Evolutionary conservation across 2,329 filamentous ascomycete genomes (phyloP).

Genomic region (Cladosporium sp.): DNA sequence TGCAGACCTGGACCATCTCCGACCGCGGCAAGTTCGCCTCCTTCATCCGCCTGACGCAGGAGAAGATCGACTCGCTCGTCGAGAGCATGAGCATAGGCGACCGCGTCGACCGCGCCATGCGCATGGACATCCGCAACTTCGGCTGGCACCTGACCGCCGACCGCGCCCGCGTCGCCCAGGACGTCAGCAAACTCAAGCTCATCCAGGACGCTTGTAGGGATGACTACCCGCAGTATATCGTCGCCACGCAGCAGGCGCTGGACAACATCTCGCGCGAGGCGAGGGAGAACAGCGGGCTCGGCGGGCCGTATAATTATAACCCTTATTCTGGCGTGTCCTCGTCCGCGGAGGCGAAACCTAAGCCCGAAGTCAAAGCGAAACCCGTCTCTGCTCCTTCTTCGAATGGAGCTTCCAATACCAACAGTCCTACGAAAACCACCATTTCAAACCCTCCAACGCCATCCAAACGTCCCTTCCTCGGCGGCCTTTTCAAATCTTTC

Average conservation of each 20-base stretch:
- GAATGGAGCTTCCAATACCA: not conserved
- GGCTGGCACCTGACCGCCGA: conserved; percentile 44
- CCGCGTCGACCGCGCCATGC: conserved; percentile 40
- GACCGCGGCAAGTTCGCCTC: conserved; percentile 38
- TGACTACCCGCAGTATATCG: conserved; percentile 43
- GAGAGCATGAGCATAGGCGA: conserved; percentile 40
- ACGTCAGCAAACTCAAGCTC: conserved; percentile 41
- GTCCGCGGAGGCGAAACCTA: not conserved
- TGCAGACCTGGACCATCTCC: conserved; percentile 39
- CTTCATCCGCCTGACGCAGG: conserved; percentile 38
- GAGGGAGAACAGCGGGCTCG: conserved; percentile 18
- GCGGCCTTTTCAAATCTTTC: conserved; percentile 25
- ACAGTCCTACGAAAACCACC: not conserved
- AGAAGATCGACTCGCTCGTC: conserved; percentile 43
- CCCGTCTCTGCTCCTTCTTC: not conserved
- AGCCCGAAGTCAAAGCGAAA: too few species aligned
- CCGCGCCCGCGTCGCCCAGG: conserved; percentile 26
- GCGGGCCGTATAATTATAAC: conserved; percentile 10
- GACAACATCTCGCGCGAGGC: conserved; percentile 38
- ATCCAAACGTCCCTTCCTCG: conserved; percentile 24
- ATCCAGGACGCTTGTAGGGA: conserved; percentile 40
- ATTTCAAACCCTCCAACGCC: not conserved
- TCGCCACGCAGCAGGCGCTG: conserved; percentile 39
- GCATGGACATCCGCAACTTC: conserved; percentile 43
- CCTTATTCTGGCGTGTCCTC: conserved; percentile 13